phyloP scores from a whole-genome alignment of 805 yeast genomes.

The Kodamaea hsintzibuensis region DNA sequence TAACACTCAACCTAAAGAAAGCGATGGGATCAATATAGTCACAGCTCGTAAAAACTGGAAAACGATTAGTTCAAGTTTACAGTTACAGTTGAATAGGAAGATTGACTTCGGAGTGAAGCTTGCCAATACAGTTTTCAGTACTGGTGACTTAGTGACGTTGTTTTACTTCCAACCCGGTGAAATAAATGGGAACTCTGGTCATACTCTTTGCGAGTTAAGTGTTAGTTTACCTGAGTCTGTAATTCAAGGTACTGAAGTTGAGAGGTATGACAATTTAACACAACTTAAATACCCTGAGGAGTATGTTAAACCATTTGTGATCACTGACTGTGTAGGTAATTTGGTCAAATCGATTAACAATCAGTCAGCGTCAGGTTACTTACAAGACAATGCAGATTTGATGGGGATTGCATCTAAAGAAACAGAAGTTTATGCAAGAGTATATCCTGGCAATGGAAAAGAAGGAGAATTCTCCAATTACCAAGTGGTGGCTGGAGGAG shows the following conservation, averaged over 20 bases:
- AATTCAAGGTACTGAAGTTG: not conserved
- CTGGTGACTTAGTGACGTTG: constrained; percentile 34
- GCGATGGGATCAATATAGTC: constrained; percentile 38
- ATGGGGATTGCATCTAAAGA: constrained; percentile 44
- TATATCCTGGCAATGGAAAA: constrained; percentile 16
- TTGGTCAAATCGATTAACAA: constrained; percentile 57
- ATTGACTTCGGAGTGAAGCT: constrained; percentile 23
- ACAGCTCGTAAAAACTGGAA: constrained; percentile 42
- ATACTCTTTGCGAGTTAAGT: constrained; percentile 28
- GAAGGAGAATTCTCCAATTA: constrained; percentile 28
- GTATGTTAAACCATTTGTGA: constrained; percentile 29
- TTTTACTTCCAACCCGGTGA: constrained; percentile 22
- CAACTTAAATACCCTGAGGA: constrained; percentile 17
- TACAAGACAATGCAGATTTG: constrained; percentile 47
- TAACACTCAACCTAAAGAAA: constrained; percentile 24
- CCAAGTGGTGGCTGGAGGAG: constrained; percentile 72
- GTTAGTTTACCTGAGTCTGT: constrained; percentile 13
- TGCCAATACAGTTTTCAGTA: constrained; percentile 43
- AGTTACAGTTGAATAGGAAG: constrained; percentile 16
- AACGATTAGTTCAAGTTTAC: constrained; percentile 25
- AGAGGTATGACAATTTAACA: constrained; percentile 34
- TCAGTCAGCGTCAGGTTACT: constrained; percentile 55
- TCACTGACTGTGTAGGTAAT: constrained; percentile 57
- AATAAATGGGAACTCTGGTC: constrained; percentile 22
- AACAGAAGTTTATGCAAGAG: constrained; percentile 41